Conservation (phyloP, 306 rosid species). For the Quercus berberidifolia region DNA sequence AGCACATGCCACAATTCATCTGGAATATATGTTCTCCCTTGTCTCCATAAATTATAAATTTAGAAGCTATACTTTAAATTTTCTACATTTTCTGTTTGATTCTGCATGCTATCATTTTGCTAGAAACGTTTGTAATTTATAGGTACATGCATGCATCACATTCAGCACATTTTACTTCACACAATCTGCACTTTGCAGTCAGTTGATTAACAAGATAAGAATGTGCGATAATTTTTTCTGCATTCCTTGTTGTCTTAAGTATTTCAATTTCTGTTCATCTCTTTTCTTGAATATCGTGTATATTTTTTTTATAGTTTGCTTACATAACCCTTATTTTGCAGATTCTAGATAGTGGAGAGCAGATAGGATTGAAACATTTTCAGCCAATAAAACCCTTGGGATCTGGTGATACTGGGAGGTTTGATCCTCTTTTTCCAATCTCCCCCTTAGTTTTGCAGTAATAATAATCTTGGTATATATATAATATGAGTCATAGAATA, state of each 20-base stretch:
- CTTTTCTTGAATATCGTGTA: slow-evolving; percentile 4
- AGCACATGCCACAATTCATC: not conserved
- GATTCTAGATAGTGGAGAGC: slow-evolving; percentile 74
- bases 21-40: too few relatives aligned
- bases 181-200: not conserved
- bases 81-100: too few relatives aligned
- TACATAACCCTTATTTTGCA: slow-evolving; percentile 37
- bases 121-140: not conserved
- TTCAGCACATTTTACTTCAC: not conserved
- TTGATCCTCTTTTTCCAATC: not conserved
- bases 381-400: slow-evolving; percentile 90
- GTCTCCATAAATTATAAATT: too few relatives aligned
- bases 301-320: slow-evolving; percentile 12
- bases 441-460: slow-evolving; percentile 3
- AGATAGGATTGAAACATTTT: slow-evolving; percentile 75
- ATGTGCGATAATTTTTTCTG: not conserved
- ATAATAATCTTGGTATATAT: not conserved
- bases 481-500: not conserved
- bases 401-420: slow-evolving; percentile 98
- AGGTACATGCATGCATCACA: not conserved
- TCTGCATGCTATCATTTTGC: not conserved
- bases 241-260: not conserved
- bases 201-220: slow-evolving; percentile 10
- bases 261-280: slow-evolving; percentile 15
- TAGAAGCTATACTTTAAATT: too few relatives aligned